Evolutionary conservation across 139 green algal genomes (phyloP).

Genomic region (Coelastrella sp.): DNA sequence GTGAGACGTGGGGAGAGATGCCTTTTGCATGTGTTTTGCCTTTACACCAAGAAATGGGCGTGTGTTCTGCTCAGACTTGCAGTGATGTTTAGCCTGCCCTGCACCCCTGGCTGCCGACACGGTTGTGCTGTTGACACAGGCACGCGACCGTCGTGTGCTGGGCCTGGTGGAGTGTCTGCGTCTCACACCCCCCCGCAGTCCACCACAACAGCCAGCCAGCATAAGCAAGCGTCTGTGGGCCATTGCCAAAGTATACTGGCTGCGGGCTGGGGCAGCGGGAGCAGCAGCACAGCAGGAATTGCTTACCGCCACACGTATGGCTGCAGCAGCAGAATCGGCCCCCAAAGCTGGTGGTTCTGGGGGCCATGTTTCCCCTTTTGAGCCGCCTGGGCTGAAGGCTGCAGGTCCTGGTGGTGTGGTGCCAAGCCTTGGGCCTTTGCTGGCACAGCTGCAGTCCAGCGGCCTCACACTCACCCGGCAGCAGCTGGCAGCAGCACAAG

Average conservation of each 20-base stretch:
- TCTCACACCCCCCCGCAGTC: neutral
- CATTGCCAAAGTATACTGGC: constrained; percentile 41
- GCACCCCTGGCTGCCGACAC: too few relatives aligned
- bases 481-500: constrained; percentile 29
- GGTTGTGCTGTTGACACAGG: constrained; percentile 11
- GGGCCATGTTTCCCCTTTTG: neutral
- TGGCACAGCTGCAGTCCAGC: constrained; percentile 21
- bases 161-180: constrained; percentile 40
- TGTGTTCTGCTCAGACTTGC: neutral
- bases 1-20: constrained; percentile 9
- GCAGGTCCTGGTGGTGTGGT: neutral
- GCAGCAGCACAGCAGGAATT: constrained; percentile 41
- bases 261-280: constrained; percentile 26
- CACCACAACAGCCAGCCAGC: neutral
- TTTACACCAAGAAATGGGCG: too few relatives aligned
- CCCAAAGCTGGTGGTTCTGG: neutral
- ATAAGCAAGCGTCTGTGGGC: constrained; percentile 21
- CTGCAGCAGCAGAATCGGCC: neutral
- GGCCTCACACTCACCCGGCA: neutral
- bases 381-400: neutral
- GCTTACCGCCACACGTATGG: neutral
- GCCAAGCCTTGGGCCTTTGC: neutral
- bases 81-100: neutral
- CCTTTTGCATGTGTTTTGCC: too few relatives aligned
- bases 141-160: constrained; percentile 36